Evolutionary conservation across 2,329 filamentous ascomycete genomes (phyloP).

Genomic region (Calcarisporium arbuscula): DNA sequence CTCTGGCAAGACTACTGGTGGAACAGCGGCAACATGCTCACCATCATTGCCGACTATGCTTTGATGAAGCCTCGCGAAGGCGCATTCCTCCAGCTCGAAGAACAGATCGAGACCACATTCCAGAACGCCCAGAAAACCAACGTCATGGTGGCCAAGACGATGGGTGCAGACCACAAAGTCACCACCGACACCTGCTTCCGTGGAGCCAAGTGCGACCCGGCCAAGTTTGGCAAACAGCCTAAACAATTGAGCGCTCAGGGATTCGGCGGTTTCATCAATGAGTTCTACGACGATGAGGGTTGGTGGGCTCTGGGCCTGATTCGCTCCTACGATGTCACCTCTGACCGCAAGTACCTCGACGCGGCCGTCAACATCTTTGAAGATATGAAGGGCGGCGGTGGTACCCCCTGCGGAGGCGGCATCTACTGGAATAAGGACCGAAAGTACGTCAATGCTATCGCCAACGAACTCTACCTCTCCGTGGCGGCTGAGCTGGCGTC

Average conservation of each 20-base stretch:
- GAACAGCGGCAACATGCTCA: constrained; percentile 64
- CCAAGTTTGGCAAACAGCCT: constrained; percentile 17
- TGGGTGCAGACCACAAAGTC: constrained; percentile 28
- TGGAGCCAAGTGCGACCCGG: constrained; percentile 2
- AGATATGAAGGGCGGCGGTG: constrained; percentile 45
- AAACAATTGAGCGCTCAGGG: constrained; percentile 26
- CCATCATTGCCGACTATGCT: constrained; percentile 51
- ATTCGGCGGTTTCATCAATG: constrained; percentile 39
- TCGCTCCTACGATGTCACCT: constrained; percentile 48
- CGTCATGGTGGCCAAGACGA: constrained; percentile 31
- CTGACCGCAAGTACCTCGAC: constrained; percentile 45
- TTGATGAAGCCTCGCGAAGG: constrained; percentile 24
- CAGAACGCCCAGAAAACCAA: constrained; percentile 34
- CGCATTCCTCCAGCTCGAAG: constrained; percentile 30
- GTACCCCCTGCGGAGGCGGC: constrained; percentile 44
- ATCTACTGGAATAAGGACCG: constrained; percentile 51
- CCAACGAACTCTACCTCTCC: constrained; percentile 52
- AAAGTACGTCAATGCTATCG: constrained; percentile 47
- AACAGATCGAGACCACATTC: constrained; percentile 39
- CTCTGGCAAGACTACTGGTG: constrained; percentile 65
- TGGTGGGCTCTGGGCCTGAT: constrained; percentile 60
- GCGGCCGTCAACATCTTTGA: constrained; percentile 47
- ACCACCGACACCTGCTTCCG: constrained; percentile 20
- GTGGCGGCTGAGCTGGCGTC: constrained; percentile 48
- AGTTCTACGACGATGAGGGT: constrained; percentile 54